A percentile compares a stretch with the other conserved stretches of the same genome.
These are phyloP conservation scores for Meyerozyma carpophila DNA, from an alignment of 1,139 yeast species.

Conservation along the genomic window DNA sequence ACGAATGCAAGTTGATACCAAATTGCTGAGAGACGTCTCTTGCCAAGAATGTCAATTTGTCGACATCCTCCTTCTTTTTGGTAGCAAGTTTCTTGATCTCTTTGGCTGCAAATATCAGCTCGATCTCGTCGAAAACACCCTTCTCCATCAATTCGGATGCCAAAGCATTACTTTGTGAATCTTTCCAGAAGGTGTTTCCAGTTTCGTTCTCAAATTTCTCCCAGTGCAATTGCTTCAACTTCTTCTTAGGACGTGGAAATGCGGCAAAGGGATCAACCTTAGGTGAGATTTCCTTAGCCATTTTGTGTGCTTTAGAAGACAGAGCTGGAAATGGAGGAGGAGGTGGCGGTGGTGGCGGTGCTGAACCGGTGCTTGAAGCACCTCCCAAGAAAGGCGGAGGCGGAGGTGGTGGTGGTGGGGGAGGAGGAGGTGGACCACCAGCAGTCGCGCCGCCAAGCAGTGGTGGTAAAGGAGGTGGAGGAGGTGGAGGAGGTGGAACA, in stretches of 20 bases:
- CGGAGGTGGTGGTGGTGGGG: slow-evolving; percentile 20
- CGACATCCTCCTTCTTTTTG: slow-evolving; percentile 41
- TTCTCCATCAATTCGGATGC: slow-evolving; percentile 57
- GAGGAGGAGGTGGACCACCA: slow-evolving; percentile 7
- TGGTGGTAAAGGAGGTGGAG: slow-evolving; percentile 13
- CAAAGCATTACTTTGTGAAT: slow-evolving; percentile 30
- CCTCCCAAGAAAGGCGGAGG: slow-evolving; percentile 10
- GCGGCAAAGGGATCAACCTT: slow-evolving; percentile 43
- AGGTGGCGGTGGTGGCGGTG: slow-evolving; percentile 20
- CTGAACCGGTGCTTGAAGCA: slow-evolving; percentile 13
- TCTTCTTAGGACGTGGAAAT: slow-evolving; percentile 71
- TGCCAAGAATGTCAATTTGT: slow-evolving; percentile 56
- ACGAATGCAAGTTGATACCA: slow-evolving; percentile 69
- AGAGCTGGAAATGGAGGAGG: slow-evolving; percentile 19
- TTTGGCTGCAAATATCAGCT: slow-evolving; percentile 71
- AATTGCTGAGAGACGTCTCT: slow-evolving; percentile 75
- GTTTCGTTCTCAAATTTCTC: slow-evolving; percentile 61
- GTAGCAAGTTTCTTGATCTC: slow-evolving; percentile 58
- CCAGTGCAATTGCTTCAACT: slow-evolving; percentile 80
- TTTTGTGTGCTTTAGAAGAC: slow-evolving; percentile 6
- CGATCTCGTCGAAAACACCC: slow-evolving; percentile 75
- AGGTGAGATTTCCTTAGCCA: slow-evolving; percentile 4
- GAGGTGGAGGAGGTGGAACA: slow-evolving; percentile 16
- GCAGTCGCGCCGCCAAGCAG: slow-evolving; percentile 5
- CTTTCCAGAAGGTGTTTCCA: slow-evolving; percentile 63